phyloP scores from a whole-genome alignment of 441 rosid species.

The Populus trichocarpa region DNA sequence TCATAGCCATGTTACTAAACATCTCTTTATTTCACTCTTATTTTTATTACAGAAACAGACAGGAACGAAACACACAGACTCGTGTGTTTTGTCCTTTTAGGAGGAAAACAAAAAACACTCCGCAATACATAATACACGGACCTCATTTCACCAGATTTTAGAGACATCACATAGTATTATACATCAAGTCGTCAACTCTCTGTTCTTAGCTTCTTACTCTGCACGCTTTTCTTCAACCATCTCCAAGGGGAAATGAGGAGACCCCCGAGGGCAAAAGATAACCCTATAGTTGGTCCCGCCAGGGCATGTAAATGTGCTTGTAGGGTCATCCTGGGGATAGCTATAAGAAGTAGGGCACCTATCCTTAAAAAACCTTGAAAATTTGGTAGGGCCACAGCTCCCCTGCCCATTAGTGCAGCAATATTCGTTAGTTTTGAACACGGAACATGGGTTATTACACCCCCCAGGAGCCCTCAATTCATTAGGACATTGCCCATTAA shows the following conservation, averaged over 20 bases:
- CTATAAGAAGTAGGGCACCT: slow-evolving; percentile 53
- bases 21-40: not conserved
- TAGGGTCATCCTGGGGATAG: slow-evolving; percentile 48
- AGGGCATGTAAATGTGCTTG: slow-evolving; percentile 43
- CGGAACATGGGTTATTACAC: slow-evolving; percentile 46
- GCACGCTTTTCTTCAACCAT: not conserved
- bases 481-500: slow-evolving; percentile 39
- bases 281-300: slow-evolving; percentile 42
- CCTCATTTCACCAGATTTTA: not conserved
- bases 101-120: not conserved
- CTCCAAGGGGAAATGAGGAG: slow-evolving; percentile 8
- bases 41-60: not conserved
- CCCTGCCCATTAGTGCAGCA: slow-evolving; percentile 47
- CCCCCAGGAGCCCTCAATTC: slow-evolving; percentile 34
- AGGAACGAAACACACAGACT: not conserved
- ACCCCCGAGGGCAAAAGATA: slow-evolving; percentile 41
- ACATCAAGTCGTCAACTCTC: too few species aligned
- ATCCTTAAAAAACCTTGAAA: slow-evolving; percentile 41
- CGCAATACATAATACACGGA: not conserved
- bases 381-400: slow-evolving; percentile 43
- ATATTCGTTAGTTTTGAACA: slow-evolving; percentile 41
- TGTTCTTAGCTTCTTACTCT: not conserved
- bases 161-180: too few species aligned
- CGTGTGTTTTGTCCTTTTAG: not conserved
- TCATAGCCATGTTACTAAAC: not conserved